A percentile compares a stretch with the other conserved stretches of the same genome.
Evolutionary conservation across 345 rosid species (phyloP).

Genomic region (Nasturtium officinale): DNA sequence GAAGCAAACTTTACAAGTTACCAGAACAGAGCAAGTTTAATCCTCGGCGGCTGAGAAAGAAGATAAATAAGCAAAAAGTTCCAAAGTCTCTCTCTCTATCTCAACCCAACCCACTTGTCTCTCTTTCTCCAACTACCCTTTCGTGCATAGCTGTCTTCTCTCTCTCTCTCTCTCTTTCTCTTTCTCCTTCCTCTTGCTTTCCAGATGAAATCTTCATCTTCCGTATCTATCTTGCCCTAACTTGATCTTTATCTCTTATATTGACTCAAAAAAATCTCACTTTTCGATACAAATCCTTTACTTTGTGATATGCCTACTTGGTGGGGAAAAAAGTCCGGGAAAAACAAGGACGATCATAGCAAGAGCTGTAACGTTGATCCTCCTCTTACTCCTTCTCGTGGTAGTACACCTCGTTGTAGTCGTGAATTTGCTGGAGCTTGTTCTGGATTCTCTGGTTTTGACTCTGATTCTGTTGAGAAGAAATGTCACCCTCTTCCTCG

Average conservation of each 20-base stretch:
- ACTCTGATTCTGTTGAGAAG: constrained; percentile 65
- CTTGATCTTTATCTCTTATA: background rate
- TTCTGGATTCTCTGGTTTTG: constrained; percentile 70
- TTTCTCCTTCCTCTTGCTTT: constrained; percentile 13
- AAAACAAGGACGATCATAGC: constrained; percentile 57
- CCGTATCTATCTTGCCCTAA: constrained; percentile 37
- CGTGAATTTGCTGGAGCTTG: constrained; percentile 57
- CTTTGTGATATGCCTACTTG: constrained; percentile 66
- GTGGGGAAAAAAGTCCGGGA: constrained; percentile 69
- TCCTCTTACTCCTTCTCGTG: constrained; percentile 40
- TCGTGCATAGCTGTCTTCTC: constrained; percentile 42
- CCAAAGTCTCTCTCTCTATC: background rate
- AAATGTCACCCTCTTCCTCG: constrained; percentile 76
- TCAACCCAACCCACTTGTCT: constrained; percentile 3
- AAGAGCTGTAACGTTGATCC: constrained; percentile 47
- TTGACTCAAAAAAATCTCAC: constrained; percentile 13
- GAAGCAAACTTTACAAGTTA: background rate
- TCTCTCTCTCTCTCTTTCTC: constrained; percentile 4
- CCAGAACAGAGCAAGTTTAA: constrained; percentile 5
- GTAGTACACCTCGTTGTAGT: constrained; percentile 54
- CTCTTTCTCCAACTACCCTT: constrained; percentile 32
- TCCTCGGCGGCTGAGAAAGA: constrained; percentile 1
- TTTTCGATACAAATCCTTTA: background rate
- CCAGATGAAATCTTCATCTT: constrained; percentile 34
- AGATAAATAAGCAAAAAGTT: background rate